Base-by-base conservation (phyloP, 345 rosid species). In the Citrus mangshanensis region DNA sequence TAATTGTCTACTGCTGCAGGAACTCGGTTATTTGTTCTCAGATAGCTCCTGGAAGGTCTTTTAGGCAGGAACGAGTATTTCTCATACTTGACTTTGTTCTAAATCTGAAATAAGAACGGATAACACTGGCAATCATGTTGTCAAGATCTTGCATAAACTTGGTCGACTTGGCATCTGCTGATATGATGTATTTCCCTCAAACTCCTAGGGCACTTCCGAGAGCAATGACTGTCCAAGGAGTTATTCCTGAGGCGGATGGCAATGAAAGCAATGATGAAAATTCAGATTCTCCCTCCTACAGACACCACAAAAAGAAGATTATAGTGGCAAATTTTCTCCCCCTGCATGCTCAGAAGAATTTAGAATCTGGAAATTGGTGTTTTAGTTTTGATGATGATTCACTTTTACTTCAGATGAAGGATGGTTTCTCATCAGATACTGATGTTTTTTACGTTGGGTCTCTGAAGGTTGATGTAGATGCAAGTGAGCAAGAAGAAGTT, bases 81-180 rank as follows among this genome's bases (percentile, higher is more conserved):
- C 62, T 42, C 4, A n/a, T 42, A 6, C 32, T 38, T 24, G 1
- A 12, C 25, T 67, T 54, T 37, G 16, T 6, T 19, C 19, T 75
- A 28, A 28, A 38, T 46, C 63, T 58, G 62, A 35, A 51, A 32
- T 51, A 70, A 18, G 58, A 28, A 70, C 24, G 9, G 38, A 27
- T 51, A 28, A 28, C 54, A 3, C 54, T 49, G 35, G 46, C 55
- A 79, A 71, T 37, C 67, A 92, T 91, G 93, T 76, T 91, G 83
- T 89, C 95, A 27, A 89, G 89, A 79, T 93, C 95, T 76, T 89
- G 86, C 82, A 85, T 84, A 77, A 89, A 82, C 85, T 85, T 93
- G 55, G 79, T 89, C 46, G 92, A 91, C 67, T 87, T 91, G 77
- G 91, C 91, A 38, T 88, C 91, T 42, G 88, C 91, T 71, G 84